Evolutionary conservation across 192 early-diverging fungal genomes (phyloP).

Genomic region (Entrophospora sp.): DNA sequence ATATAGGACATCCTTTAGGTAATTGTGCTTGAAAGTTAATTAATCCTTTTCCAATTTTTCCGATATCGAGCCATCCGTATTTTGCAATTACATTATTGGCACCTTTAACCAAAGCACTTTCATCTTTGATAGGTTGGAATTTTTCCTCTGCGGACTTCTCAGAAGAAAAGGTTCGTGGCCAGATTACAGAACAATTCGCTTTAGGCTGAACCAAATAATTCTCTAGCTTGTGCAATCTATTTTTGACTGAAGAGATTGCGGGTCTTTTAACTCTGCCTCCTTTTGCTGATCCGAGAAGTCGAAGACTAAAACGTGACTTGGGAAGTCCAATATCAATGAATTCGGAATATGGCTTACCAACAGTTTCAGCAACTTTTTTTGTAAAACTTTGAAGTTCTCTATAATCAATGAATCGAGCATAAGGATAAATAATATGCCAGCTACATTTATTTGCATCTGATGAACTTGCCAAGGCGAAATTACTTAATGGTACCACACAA

Average conservation of each 20-base stretch:
- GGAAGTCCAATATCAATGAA: constrained; percentile 5
- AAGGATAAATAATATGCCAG: constrained; percentile 8
- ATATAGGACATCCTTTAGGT: neutral
- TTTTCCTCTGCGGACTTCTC: neutral
- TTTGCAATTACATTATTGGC: too few relatives aligned
- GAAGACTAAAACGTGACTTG: constrained; percentile 11
- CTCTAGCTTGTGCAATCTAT: neutral
- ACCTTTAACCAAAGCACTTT: too few relatives aligned
- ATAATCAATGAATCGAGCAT: neutral
- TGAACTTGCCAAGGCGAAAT: constrained; percentile 6
- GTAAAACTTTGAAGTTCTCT: neutral
- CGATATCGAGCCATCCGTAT: neutral
- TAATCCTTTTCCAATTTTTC: neutral
- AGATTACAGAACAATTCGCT: constrained; percentile 3
- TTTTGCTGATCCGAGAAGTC: constrained; percentile 1
- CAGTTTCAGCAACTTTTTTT: constrained; percentile 1
- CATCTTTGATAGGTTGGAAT: constrained; percentile 4
- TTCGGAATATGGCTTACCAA: constrained; percentile 4
- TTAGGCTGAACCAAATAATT: constrained; percentile 17
- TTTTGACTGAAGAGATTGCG: constrained; percentile 9
- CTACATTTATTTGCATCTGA: constrained; percentile 6
- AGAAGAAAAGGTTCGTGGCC: constrained; percentile 7
- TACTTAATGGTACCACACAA: neutral
- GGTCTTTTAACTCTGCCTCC: too few relatives aligned
- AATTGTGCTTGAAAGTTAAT: constrained; percentile 9